Base-by-base conservation (phyloP, 2,329 filamentous ascomycete genomes). In the Hypomyces rosellus region DNA sequence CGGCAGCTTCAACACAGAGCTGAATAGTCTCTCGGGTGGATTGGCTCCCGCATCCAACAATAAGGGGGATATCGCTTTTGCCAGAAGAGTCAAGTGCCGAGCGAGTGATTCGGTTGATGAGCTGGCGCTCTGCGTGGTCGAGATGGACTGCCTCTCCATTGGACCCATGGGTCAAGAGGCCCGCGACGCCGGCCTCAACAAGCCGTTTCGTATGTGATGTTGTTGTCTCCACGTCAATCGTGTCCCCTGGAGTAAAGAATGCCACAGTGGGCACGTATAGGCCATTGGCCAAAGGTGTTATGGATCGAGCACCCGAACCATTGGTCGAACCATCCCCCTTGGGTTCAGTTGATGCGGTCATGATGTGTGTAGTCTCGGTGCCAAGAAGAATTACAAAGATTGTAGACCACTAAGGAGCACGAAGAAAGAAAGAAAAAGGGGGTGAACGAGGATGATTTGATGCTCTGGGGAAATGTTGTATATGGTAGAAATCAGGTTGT, bases 71-170 rank as follows among this genome's bases (percentile, higher is more conserved):
- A 25, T 74, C 66, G 2, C 66, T 58, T 58, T 75, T 80, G 7
- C 81, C 78, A 18, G 75, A 73, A 15, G 74, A 70, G 58, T 84
- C 75, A 7, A 88, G 71, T 16, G 81, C 81, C 53, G 75, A 72
- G 15, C 82, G 77, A 3, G 82, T 86, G 18, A 78, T 73, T 48
- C 69, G 70, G n/a, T 80, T 86, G 55, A 88, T 74, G 48, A 75
- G 69, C 46, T 78, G 76, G 45, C 85, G 77, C 65, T 89, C 85
- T n/a, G 77, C 73, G 55, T 78, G 80, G 47, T 79, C 78, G 9
- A 88, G 73, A 61, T 88, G 84, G 3, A 85, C 83, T 0, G 85
- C 85, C 69, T 89, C 86, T 59, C 85, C 86, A 62, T 88, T 89
- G 59, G 82, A 86, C 37, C 85, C 84, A 64, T 87, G 84, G 3